A percentile compares a stretch with the other conserved stretches of the same genome.
These are phyloP conservation scores for Aspergillus sp. DNA, from an alignment of 2,329 filamentous ascomycete genomes.

Conservation along the genomic window DNA sequence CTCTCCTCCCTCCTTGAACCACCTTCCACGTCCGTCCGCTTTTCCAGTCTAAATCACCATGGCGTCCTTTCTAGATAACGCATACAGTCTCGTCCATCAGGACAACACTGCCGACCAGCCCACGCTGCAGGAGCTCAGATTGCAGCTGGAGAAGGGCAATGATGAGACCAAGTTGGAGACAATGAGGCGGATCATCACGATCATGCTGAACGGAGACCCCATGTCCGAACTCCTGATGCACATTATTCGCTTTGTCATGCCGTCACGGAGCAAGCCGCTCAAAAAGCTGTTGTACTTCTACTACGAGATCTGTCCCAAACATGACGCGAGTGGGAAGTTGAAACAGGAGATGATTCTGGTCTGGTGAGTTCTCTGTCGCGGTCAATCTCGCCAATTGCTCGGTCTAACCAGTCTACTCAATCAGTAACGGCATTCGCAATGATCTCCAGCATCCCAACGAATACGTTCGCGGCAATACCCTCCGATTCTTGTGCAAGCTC, in stretches of 20 bases:
- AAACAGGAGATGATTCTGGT: slow-evolving; percentile 99
- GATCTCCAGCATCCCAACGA: slow-evolving; percentile 97
- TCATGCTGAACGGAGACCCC: slow-evolving; percentile 97
- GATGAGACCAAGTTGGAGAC: slow-evolving; percentile 92
- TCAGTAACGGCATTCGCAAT: slow-evolving; percentile 94
- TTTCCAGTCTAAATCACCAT: slow-evolving; percentile 55
- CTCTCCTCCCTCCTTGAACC: slow-evolving; percentile 29
- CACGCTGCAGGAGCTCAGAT: slow-evolving; percentile 84
- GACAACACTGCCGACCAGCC: slow-evolving; percentile 96
- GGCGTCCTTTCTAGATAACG: slow-evolving; percentile 90
- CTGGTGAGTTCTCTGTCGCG: slow-evolving; percentile 61
- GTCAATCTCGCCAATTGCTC: slow-evolving; percentile 3
- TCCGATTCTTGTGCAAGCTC: slow-evolving; percentile 95
- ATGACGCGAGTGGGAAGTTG: slow-evolving; percentile 85
- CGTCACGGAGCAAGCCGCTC: slow-evolving; percentile 89
- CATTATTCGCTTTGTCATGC: slow-evolving; percentile 99
- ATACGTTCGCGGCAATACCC: slow-evolving; percentile 96
- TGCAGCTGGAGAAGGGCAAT: slow-evolving; percentile 87
- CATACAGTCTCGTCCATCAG: slow-evolving; percentile 96
- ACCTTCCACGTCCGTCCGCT: slow-evolving; percentile 19
- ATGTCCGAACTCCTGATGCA: slow-evolving; percentile 97
- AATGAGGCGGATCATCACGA: slow-evolving; percentile 91
- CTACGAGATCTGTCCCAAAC: slow-evolving; percentile 97
- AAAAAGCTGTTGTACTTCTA: slow-evolving; percentile 99
- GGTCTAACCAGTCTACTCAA: slow-evolving; percentile 14